These are phyloP conservation scores for Coniosporium tulheliwenetii DNA, from an alignment of 2,329 filamentous ascomycete species.

Conservation along the genomic window DNA sequence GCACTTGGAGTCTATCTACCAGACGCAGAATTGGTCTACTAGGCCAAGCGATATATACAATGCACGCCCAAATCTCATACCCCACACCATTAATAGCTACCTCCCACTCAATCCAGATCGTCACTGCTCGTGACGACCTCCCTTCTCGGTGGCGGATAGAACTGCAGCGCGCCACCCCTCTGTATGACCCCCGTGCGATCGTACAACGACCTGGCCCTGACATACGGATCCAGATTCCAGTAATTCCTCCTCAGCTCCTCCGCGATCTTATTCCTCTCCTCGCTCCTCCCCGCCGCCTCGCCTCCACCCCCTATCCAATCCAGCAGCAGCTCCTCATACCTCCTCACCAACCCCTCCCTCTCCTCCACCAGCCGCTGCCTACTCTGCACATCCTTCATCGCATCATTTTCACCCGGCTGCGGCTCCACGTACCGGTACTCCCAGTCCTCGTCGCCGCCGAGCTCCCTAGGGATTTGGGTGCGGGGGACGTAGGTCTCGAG, in stretches of 20 bases:
- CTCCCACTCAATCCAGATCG: constrained; percentile 18
- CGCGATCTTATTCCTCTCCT: constrained; percentile 46
- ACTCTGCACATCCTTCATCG: constrained; percentile 47
- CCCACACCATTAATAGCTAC: too few relatives aligned
- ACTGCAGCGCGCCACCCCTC: constrained; percentile 51
- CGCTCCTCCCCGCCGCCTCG: constrained; percentile 11
- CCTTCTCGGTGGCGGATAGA: constrained; percentile 37
- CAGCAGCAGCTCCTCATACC: constrained; percentile 60
- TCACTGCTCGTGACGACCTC: constrained; percentile 13
- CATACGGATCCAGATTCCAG: constrained; percentile 78
- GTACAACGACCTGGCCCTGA: constrained; percentile 70
- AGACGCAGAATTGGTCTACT: too few relatives aligned
- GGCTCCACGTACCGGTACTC: constrained; percentile 73
- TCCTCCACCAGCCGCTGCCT: constrained; percentile 48
- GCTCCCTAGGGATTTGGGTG: constrained; percentile 59
- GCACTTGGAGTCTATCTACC: too few relatives aligned
- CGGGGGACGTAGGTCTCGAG: constrained; percentile 60
- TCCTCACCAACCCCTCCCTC: constrained; percentile 48
- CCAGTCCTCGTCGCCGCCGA: constrained; percentile 79
- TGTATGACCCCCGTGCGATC: constrained; percentile 64
- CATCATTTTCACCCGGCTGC: constrained; percentile 55
- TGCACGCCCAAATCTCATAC: too few relatives aligned
- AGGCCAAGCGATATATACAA: too few relatives aligned
- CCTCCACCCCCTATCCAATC: constrained; percentile 52
- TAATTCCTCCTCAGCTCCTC: constrained; percentile 56